Evolutionary conservation across 2,329 filamentous ascomycete species (phyloP).

Genomic region (Botryotinia convoluta): DNA sequence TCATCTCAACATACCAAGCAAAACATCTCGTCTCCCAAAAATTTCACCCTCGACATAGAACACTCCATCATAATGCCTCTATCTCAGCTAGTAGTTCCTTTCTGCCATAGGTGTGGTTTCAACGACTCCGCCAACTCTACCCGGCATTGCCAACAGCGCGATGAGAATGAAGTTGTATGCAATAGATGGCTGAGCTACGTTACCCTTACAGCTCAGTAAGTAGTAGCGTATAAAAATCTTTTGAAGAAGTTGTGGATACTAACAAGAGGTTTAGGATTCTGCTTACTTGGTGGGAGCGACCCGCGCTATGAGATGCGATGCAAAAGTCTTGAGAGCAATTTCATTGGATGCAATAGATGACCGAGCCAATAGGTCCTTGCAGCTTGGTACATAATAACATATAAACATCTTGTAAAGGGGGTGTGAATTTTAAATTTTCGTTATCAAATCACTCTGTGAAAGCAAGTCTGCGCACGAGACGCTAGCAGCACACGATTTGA

Average conservation of each 20-base stretch:
- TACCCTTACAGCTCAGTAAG: not conserved
- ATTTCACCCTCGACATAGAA: not conserved
- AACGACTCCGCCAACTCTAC: fast-evolving
- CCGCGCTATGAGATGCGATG: not conserved
- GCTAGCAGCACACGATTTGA: not conserved
- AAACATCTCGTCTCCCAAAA: not conserved
- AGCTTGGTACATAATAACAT: not conserved
- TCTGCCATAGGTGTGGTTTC: fast-evolving
- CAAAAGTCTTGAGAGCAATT: not conserved
- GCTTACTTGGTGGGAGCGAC: not conserved
- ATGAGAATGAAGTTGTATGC: not conserved
- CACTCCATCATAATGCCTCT: fast-evolving
- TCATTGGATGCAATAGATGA: not conserved
- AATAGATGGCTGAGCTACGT: fast-evolving
- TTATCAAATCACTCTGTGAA: not conserved
- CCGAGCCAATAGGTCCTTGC: not conserved
- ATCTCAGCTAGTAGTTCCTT: too few species aligned
- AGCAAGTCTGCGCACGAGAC: not conserved
- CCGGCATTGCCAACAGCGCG: not conserved
- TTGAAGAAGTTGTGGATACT: not conserved
- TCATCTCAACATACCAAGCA: not conserved
- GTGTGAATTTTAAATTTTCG: not conserved
- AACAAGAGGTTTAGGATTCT: not conserved
- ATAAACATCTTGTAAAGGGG: fast-evolving
- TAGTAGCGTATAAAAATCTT: not conserved